These are phyloP conservation scores for Pseudodiploospora longispora DNA, from an alignment of 2,329 filamentous ascomycete genomes.

Conservation along the genomic window DNA sequence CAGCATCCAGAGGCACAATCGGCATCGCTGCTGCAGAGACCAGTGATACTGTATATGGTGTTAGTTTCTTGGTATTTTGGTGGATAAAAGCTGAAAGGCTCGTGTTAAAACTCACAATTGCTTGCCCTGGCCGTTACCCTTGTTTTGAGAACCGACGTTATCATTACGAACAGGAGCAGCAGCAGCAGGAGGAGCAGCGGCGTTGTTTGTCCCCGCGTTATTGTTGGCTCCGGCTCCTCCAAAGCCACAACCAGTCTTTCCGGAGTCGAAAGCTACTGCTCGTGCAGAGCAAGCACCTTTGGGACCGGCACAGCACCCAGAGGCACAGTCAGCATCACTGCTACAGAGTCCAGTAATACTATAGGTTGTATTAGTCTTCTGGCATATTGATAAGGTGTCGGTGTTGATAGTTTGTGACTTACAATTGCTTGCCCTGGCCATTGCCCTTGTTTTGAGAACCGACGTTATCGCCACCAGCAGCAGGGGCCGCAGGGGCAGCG, in stretches of 20 bases:
- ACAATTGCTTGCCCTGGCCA: conserved; percentile 17
- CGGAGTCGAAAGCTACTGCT: conserved; percentile 17
- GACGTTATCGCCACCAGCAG: conserved; percentile 3
- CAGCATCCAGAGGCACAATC: conserved; percentile 25
- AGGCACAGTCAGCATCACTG: conserved; percentile 19
- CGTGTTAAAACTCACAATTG: conserved; percentile 12
- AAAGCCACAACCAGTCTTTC: conserved; percentile 27
- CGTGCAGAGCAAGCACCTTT: conserved; percentile 21
- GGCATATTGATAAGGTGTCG: background rate
- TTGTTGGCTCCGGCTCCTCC: background rate
- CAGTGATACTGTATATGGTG: conserved; percentile 12
- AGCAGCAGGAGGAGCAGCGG: background rate
- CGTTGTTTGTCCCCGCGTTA: no score
- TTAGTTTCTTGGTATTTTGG: background rate
- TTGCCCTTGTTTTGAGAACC: conserved; percentile 17
- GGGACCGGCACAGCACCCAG: conserved; percentile 20
- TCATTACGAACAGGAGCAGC: conserved; percentile 9
- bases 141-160: conserved; percentile 14
- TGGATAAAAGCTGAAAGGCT: background rate
- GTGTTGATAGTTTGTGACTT: background rate
- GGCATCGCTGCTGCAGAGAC: conserved; percentile 14
- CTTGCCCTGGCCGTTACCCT: conserved; percentile 15
- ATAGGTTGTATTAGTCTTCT: background rate
- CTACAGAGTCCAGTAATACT: conserved; percentile 18
- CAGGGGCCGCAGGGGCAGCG: background rate